Evolutionary conservation across 139 green algal species (phyloP).

Genomic region (Coelastrella sp.): DNA sequence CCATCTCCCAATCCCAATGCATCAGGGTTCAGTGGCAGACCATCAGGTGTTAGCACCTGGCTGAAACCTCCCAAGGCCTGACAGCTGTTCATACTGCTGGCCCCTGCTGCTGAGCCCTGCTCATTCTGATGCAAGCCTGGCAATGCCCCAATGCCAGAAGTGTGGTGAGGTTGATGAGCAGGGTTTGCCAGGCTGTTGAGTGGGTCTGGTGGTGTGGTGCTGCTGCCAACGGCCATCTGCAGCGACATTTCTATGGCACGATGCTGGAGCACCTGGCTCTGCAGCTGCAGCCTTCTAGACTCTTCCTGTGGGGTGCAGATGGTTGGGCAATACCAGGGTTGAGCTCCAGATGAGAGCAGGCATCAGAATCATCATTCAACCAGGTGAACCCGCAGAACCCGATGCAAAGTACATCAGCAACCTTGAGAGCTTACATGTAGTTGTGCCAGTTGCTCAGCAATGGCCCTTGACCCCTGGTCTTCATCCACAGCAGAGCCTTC

Average conservation of each 20-base stretch:
- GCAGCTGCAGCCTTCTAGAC: conserved; percentile 55
- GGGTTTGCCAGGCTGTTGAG: background rate
- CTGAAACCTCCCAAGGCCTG: background rate
- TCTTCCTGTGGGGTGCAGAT: conserved; percentile 47
- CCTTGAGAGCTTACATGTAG: conserved; percentile 40
- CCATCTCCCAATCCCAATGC: conserved; percentile 2
- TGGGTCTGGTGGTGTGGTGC: conserved; percentile 6
- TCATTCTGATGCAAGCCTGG: background rate
- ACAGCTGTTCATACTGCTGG: background rate
- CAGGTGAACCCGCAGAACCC: background rate
- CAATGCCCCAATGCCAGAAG: background rate
- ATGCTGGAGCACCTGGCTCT: conserved; percentile 52
- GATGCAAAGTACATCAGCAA: background rate
- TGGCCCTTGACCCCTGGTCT: conserved; percentile 47
- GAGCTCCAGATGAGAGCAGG: background rate
- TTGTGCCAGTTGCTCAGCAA: conserved; percentile 54
- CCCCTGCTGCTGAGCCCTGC: background rate
- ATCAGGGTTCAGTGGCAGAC: background rate
- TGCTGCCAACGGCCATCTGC: conserved; percentile 1
- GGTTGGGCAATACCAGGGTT: background rate
- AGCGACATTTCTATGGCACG: conserved; percentile 54
- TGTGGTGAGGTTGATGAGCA: background rate
- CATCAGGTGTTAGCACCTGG: background rate
- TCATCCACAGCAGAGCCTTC: background rate
- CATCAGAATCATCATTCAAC: too few species aligned